Percentiles rank a stretch among this genome's conserved stretches.
Conservation (phyloP, 2,329 filamentous ascomycete genomes). For the Hypoxylon sp. region DNA sequence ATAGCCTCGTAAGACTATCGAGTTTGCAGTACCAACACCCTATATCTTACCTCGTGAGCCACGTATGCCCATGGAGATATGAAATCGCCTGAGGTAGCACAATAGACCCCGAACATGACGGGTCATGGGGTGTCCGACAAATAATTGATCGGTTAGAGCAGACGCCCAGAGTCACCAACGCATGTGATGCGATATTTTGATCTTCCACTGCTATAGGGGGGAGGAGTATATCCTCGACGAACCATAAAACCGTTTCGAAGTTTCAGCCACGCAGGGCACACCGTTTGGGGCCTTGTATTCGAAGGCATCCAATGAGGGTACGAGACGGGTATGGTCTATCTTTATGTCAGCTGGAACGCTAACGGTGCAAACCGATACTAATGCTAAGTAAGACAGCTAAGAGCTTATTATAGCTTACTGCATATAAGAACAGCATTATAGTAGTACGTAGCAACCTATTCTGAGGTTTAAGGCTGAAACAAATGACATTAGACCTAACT, state of each 20-base stretch:
- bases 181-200: slow-evolving; percentile 4
- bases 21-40: slow-evolving; percentile 16
- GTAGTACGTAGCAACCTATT: slow-evolving; percentile 6
- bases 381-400: slow-evolving; percentile 1
- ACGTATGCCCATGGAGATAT: slow-evolving; percentile 7
- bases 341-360: slow-evolving; percentile 20
- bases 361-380: slow-evolving; percentile 5
- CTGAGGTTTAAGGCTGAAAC: slow-evolving; percentile 33
- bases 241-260: slow-evolving; percentile 25
- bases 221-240: slow-evolving; percentile 8
- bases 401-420: slow-evolving; percentile 16
- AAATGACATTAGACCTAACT: slow-evolving; percentile 10
- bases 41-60: slow-evolving; percentile 8
- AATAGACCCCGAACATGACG: not conserved
- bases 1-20: slow-evolving; percentile 5
- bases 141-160: slow-evolving; percentile 1
- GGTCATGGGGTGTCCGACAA: not conserved
- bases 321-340: not conserved
- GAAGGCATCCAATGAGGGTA: slow-evolving; percentile 19
- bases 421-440: slow-evolving; percentile 1
- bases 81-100: slow-evolving; percentile 14
- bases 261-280: slow-evolving; percentile 31
- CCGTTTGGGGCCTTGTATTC: slow-evolving; percentile 5
- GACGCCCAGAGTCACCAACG: slow-evolving; percentile 3
- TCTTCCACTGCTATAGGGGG: slow-evolving; percentile 2